Conservation (phyloP, 1,139 yeast species). For the Yamadazyma dushanensis region DNA sequence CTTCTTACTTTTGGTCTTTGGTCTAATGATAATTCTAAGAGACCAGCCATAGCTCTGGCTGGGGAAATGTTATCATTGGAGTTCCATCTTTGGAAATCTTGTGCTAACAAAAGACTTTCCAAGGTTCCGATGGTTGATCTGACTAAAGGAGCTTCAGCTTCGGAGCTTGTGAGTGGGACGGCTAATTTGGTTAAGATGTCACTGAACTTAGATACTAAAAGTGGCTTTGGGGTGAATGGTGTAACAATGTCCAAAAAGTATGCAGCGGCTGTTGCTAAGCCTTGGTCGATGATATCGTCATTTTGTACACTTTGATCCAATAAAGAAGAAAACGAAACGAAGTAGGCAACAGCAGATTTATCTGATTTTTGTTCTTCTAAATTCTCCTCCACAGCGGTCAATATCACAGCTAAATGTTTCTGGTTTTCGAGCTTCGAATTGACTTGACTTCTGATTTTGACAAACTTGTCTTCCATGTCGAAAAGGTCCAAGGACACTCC, state of each 20-base stretch:
- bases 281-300: conserved; percentile 55
- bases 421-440: conserved; percentile 81
- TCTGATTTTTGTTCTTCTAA: conserved; percentile 68
- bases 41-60: conserved; percentile 75
- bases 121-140: conserved; percentile 84
- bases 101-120: conserved; percentile 77
- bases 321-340: conserved; percentile 78
- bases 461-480: conserved; percentile 66
- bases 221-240: conserved; percentile 69
- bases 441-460: conserved; percentile 68
- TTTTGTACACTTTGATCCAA: conserved; percentile 70
- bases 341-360: conserved; percentile 69
- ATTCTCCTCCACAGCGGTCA: conserved; percentile 89
- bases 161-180: conserved; percentile 68
- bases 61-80: conserved; percentile 63
- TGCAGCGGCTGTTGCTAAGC: conserved; percentile 71
- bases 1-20: conserved; percentile 94
- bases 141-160: conserved; percentile 81
- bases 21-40: conserved; percentile 79
- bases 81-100: conserved; percentile 77
- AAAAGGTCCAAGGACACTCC: conserved; percentile 35
- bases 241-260: conserved; percentile 80
- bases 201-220: conserved; percentile 70
- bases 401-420: conserved; percentile 67
- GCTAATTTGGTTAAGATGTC: conserved; percentile 80